These are phyloP conservation scores for Scenedesmus sp. DNA, from an alignment of 163 green algal species.

Conservation along the genomic window DNA sequence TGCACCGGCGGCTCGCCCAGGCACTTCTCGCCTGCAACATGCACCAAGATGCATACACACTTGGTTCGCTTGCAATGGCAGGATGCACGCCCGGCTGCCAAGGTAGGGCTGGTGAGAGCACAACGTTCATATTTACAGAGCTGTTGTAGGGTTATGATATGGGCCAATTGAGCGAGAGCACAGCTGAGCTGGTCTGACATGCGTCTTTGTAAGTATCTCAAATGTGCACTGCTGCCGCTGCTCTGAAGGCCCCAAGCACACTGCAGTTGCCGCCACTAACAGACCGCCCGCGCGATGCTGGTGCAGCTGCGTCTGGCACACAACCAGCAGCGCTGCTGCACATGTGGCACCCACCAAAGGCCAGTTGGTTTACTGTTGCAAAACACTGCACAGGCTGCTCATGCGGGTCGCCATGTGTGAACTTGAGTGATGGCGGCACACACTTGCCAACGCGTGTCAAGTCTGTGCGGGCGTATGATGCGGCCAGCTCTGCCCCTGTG, in stretches of 20 bases:
- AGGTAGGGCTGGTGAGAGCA: too few species aligned
- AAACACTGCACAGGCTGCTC: constrained; percentile 15
- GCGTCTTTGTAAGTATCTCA: too few species aligned
- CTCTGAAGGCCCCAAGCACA: background rate
- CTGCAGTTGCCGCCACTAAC: too few species aligned
- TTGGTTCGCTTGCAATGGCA: background rate
- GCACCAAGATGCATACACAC: background rate
- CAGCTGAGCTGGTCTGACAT: too few species aligned
- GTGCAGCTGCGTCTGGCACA: too few species aligned
- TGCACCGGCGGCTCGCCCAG: constrained; percentile 37
- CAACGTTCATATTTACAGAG: too few species aligned
- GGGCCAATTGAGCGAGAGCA: too few species aligned
- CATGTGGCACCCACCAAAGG: constrained; percentile 6
- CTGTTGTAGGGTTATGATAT: too few species aligned
- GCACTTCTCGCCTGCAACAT: constrained; percentile 31
- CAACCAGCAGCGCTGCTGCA: background rate
- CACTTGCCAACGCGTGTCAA: constrained; percentile 10
- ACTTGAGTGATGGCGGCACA: constrained; percentile 17
- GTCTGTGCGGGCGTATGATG: constrained; percentile 32
- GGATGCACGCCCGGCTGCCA: too few species aligned
- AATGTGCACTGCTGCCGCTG: background rate
- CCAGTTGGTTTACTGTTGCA: constrained; percentile 42
- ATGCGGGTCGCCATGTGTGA: constrained; percentile 34
- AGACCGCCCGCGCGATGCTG: too few species aligned
- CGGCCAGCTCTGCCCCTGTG: constrained; percentile 5